Percentiles rank a stretch among this genome's conserved stretches.
Evolutionary conservation across 805 yeast species (phyloP).

Genomic region (Starmerella powellii): DNA sequence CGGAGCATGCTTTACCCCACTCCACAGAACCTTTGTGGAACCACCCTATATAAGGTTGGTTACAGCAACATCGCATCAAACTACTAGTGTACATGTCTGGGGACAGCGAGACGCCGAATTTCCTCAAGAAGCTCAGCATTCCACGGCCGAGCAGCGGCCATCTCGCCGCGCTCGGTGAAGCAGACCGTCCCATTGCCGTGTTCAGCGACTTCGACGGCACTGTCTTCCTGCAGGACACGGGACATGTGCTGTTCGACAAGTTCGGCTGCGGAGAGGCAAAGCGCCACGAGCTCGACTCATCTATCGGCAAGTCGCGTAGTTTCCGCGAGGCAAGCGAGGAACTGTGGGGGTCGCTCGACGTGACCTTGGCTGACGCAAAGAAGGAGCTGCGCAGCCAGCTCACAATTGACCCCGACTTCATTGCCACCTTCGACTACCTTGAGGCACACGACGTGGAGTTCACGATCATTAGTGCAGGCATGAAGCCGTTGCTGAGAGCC

Average conservation of each 20-base stretch:
- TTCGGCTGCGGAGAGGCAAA: conserved; percentile 33
- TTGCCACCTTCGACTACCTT: conserved; percentile 30
- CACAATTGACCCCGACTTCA: conserved; percentile 33
- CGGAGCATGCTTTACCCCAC: no score
- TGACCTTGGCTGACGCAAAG: conserved; percentile 32
- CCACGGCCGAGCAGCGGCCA: conserved; percentile 25
- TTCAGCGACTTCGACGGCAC: conserved; percentile 36
- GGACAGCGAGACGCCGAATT: conserved; percentile 13
- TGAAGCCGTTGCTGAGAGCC: conserved; percentile 33
- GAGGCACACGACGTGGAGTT: conserved; percentile 32
- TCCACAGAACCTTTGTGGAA: no score
- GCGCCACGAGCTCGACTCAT: conserved; percentile 30
- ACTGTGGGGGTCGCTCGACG: conserved; percentile 35
- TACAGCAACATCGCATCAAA: no score
- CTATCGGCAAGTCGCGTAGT: conserved; percentile 31
- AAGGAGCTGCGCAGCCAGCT: conserved; percentile 29
- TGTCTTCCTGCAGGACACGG: conserved; percentile 36
- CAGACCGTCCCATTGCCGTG: conserved; percentile 24
- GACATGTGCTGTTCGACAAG: conserved; percentile 35
- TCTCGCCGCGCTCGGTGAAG: conserved; percentile 22
- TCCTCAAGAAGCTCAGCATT: conserved; percentile 19
- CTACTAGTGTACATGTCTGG: no score
- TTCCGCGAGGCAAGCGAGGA: conserved; percentile 35
- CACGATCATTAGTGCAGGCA: conserved; percentile 36
- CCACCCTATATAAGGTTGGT: no score